Base-by-base conservation (phyloP, 768 basidiomycete genomes). In the Naganishia randhawae region DNA sequence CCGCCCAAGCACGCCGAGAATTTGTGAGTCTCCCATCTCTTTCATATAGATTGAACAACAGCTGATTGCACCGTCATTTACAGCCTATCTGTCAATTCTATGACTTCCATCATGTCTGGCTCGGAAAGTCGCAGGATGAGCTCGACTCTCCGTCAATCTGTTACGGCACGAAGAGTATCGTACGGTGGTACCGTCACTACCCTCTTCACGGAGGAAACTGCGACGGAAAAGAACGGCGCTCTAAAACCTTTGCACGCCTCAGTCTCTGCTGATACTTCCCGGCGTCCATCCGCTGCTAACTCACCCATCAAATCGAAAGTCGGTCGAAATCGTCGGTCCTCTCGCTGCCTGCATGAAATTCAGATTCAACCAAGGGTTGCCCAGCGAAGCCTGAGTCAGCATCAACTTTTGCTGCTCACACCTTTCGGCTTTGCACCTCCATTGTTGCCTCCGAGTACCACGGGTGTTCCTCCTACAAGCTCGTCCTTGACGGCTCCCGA, bases 401-500 rank as follows among this genome's bases (percentile, higher is more conserved):
- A 63, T 48, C 67, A 68, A 32, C 25, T 68, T 10, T 29, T 68
- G 50, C 45, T 68, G 41, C 57, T 68, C 32, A 68, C 53, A n/a
- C 67, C 67, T 10, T 68, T 68, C 37, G 67, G 67, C 9, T 37
- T 31, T 9, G 51, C 67, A 29, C 2, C 31, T 2, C 67, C 67
- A 27, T 33, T 48, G 17, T 31, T 14, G 1, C 57, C 66, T 6
- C 22, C 41, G 22, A 41, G 16, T 17, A 3, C 62, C 45, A 1
- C 51, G 22, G 16, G 3, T 39, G 9, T 16, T 25, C 2, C 32
- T 13, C 7, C 4, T 16, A 32, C 33, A n/a, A n/a, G n/a, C n/a
- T n/a, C n/a, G n/a, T n/a, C n/a, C n/a, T n/a, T n/a, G n/a, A 25
- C 32, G 27, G 0, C 37, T 31, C 3, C n/a, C n/a, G 25, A 17